Conservation (phyloP, 306 rosid genomes). For the Fragaria nilgerrensis region DNA sequence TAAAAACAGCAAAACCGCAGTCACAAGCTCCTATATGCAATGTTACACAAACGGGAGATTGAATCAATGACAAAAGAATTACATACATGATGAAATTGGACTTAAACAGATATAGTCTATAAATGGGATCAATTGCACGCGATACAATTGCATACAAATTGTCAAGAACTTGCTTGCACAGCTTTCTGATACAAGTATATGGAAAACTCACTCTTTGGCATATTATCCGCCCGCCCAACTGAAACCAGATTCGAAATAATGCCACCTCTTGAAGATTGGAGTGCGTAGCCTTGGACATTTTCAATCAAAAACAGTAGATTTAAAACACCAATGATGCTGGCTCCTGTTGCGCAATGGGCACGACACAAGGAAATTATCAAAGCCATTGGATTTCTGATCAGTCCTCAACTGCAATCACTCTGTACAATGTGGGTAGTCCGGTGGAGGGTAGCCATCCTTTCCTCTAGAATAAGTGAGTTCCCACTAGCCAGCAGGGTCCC, state of each 20-base stretch:
- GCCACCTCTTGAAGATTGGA: slow-evolving; percentile 12
- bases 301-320: slow-evolving; percentile 7
- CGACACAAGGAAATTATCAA: slow-evolving; percentile 7
- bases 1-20: not conserved
- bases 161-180: slow-evolving; percentile 39
- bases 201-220: slow-evolving; percentile 38
- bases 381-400: slow-evolving; percentile 25
- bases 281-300: slow-evolving; percentile 17
- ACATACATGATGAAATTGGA: slow-evolving; percentile 13
- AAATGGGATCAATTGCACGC: slow-evolving; percentile 39
- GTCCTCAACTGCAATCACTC: slow-evolving; percentile 36
- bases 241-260: slow-evolving; percentile 19
- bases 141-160: slow-evolving; percentile 40
- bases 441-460: slow-evolving; percentile 29
- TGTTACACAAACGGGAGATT: slow-evolving; percentile 16
- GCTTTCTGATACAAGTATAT: slow-evolving; percentile 16
- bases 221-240: slow-evolving; percentile 26
- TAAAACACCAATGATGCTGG: slow-evolving; percentile 1
- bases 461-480: slow-evolving; percentile 23
- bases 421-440: slow-evolving; percentile 40
- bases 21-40: not conserved
- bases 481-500: slow-evolving; percentile 31
- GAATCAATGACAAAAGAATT: slow-evolving; percentile 26
- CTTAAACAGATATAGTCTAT: slow-evolving; percentile 35
- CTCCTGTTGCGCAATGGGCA: slow-evolving; percentile 13